A percentile compares a stretch with the other conserved stretches of the same genome.
phyloP scores from a whole-genome alignment of 257 asterid genomes.

The Jasminum sambac region DNA sequence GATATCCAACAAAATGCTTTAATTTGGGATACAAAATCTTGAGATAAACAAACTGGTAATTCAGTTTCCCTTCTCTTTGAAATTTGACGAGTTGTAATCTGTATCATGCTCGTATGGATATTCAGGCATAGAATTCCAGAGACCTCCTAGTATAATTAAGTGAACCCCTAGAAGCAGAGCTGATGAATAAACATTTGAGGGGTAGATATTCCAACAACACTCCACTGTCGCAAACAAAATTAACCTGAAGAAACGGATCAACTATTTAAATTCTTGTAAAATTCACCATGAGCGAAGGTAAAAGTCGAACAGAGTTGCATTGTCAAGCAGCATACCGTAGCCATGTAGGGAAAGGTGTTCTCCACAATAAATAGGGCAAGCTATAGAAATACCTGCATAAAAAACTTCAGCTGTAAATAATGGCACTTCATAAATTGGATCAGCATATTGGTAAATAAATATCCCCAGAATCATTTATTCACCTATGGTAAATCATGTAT shows the following conservation, averaged over 20 bases:
- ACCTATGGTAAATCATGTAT: no score
- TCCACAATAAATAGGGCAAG: conserved; percentile 90
- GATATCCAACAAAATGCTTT: conserved; percentile 3
- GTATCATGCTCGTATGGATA: conserved; percentile 49
- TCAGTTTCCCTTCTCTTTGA: conserved; percentile 44
- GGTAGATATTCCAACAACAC: conserved; percentile 86
- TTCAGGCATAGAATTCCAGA: conserved; percentile 61
- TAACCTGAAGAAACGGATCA: conserved; percentile 46
- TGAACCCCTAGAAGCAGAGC: conserved; percentile 62
- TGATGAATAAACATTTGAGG: conserved; percentile 72
- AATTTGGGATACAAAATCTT: conserved; percentile 23
- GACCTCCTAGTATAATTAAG: conserved; percentile 58
- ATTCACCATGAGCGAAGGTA: not conserved
- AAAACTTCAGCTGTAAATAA: not conserved
- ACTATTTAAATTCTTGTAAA: not conserved
- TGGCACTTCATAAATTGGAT: not conserved
- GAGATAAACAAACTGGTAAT: conserved; percentile 1
- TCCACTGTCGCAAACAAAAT: conserved; percentile 61
- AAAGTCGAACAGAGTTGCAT: not conserved
- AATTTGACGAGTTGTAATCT: conserved; percentile 22
- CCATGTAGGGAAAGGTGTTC: conserved; percentile 66
- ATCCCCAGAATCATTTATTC: not conserved
- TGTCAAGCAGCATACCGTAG: conserved; percentile 48
- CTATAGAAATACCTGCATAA: conserved; percentile 81
- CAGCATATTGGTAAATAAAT: not conserved